Percentiles rank a stretch among this genome's conserved stretches.
Evolutionary conservation across 2,329 filamentous ascomycete genomes (phyloP).

Genomic region (Ascochyta lentis): DNA sequence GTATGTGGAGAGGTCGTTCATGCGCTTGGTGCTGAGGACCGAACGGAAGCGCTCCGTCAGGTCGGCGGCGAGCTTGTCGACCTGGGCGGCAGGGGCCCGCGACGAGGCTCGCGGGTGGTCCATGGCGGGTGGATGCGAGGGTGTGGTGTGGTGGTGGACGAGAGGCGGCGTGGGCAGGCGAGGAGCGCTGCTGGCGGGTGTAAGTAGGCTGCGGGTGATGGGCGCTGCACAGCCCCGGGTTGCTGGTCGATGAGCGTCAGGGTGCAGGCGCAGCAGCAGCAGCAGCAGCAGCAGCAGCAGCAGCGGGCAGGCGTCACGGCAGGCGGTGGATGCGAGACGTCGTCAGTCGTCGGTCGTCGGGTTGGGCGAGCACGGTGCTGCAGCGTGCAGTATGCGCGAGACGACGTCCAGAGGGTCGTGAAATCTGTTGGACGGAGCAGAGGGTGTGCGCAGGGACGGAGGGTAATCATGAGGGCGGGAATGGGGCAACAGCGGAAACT

Average conservation of each 20-base stretch:
- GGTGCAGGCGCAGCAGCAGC: slow-evolving; percentile 16
- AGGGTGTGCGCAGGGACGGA: slow-evolving; percentile 16
- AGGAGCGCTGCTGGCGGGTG: slow-evolving; percentile 12
- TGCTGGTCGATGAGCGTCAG: slow-evolving; percentile 17
- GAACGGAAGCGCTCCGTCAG: slow-evolving; percentile 86
- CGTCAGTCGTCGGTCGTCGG: slow-evolving; percentile 1
- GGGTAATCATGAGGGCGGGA: slow-evolving; percentile 22
- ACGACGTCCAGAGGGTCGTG: slow-evolving; percentile 11
- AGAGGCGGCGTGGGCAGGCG: slow-evolving; percentile 20
- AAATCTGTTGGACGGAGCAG: slow-evolving; percentile 9
- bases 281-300: slow-evolving; percentile 17
- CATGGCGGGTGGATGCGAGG: slow-evolving; percentile 34
- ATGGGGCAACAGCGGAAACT: slow-evolving; percentile 20
- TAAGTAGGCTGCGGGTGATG: slow-evolving; percentile 15
- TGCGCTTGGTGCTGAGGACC: slow-evolving; percentile 81
- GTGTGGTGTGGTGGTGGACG: slow-evolving; percentile 20
- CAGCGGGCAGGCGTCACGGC: slow-evolving; percentile 5
- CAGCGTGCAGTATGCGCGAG: slow-evolving; percentile 17
- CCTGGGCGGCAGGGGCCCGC: slow-evolving; percentile 38
- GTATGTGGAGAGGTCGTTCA: slow-evolving; percentile 75
- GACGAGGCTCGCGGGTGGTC: slow-evolving; percentile 42
- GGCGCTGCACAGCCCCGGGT: slow-evolving; percentile 20
- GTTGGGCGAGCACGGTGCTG: slow-evolving; percentile 12
- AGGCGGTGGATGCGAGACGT: not conserved
- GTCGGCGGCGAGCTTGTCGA: slow-evolving; percentile 66